phyloP scores from a whole-genome alignment of 768 basidiomycete genomes.

The Tephrocybe rancida region DNA sequence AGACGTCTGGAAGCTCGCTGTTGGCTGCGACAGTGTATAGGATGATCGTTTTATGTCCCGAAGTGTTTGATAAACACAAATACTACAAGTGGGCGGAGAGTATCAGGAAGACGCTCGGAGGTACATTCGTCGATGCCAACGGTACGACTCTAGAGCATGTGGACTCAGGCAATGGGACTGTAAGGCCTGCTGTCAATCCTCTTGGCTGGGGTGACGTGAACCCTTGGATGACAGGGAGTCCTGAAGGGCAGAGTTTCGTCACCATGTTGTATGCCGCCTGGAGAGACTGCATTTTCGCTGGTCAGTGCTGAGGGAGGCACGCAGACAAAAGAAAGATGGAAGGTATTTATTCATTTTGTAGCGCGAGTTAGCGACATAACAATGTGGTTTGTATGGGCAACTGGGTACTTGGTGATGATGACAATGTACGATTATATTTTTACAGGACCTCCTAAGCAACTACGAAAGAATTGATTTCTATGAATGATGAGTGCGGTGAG shows the following conservation, averaged over 20 bases:
- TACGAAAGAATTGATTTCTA: conserved; percentile 12
- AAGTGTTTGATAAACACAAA: conserved; percentile 21
- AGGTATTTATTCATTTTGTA: too few relatives aligned
- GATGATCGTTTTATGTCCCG: conserved; percentile 35
- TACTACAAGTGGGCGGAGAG: conserved; percentile 41
- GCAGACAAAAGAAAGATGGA: too few relatives aligned
- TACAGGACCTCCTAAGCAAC: conserved; percentile 5
- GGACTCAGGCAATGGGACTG: conserved; percentile 31
- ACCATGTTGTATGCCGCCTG: conserved; percentile 40
- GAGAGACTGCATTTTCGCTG: conserved; percentile 34
- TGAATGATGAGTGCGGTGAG: conserved; percentile 2
- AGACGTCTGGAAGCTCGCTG: conserved; percentile 22
- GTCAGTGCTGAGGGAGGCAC: not conserved
- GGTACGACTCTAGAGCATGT: conserved; percentile 22
- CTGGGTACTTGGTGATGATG: not conserved
- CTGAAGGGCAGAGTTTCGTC: conserved; percentile 40
- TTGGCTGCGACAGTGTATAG: conserved; percentile 27
- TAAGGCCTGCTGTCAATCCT: conserved; percentile 39
- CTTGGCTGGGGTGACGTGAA: conserved; percentile 31
- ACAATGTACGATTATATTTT: conserved; percentile 8
- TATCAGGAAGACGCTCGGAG: conserved; percentile 28
- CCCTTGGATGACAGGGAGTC: conserved; percentile 37
- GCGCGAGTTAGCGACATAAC: too few relatives aligned
- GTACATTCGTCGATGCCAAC: conserved; percentile 6
- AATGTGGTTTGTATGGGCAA: too few relatives aligned